Base-by-base conservation (phyloP, 306 rosid species). In the Sechiopsis laciniata region DNA sequence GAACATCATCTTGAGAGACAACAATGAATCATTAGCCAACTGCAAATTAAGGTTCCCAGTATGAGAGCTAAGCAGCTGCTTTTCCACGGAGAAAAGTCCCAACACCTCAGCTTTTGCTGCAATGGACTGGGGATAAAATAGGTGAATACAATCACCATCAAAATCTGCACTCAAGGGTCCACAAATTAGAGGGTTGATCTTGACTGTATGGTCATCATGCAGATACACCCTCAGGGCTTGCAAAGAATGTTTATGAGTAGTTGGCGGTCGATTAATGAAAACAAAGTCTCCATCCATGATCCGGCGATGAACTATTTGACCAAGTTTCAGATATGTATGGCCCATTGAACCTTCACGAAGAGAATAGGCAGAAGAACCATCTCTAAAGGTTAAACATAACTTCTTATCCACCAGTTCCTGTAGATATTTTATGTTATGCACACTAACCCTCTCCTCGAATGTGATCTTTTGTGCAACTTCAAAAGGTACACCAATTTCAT, bases 251-350 rank as follows among this genome's bases (percentile, higher is more conserved):
- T 94, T 94, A 61, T 94, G 99, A 20, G 98, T 92, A 0, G 96
- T 92, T 32, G 98, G 98, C 7, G 98, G 98, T 72, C 98, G 84
- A 59, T 94, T 94, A 5, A 94, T 86, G 67, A 94, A 94, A 22
- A 94, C 99, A 54, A 78, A 80, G 81, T 94, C 99, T 48, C 99
- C 99, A 72, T 94, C 97, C 99, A 91, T 89, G 26, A 94, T 94
- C 79, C 96, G 83, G 17, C 99, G 74, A 55, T 94, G 95, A 6
- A 94, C 96, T 35, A 87, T 82, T 79, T 94, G 99, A 29, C 99
- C 99, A 42, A 79, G 85, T 80, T 80, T 88, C 42, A 94, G 78
- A 77, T 80, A 85, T 22, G 86, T 85, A 65, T 90, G 96, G 45
- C 96, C 98, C 78, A 87, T 90, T 32, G 98, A 92, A 37, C 98